Base-by-base conservation (phyloP, 2,329 filamentous ascomycete genomes). In the Cladorrhinum sp. region DNA sequence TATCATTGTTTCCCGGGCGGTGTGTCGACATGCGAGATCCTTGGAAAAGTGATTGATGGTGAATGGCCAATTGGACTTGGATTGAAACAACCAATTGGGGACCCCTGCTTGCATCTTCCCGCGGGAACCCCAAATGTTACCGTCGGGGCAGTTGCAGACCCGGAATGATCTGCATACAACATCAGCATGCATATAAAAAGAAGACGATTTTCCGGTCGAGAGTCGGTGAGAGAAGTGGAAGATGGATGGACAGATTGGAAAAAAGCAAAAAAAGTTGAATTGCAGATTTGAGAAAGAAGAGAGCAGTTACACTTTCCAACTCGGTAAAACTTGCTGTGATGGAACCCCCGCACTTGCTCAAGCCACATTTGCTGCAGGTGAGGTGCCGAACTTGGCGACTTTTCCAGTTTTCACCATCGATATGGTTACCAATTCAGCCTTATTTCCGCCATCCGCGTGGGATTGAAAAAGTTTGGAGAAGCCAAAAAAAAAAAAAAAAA, bases 101-200 rank as follows among this genome's bases (percentile, higher is more conserved):
- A 46, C 42, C 42, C 42, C 42, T 46, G 42, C 42, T 20, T 46
- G n/a, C 42, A 46, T 18, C 42, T 46, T 46, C n/a, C n/a, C n/a
- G 42, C 7, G 42, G 18, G 16, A 46, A 46, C 10, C 18, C 42
- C 16, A 18, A 46, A 46, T 54, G 42, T 10, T 46, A 36, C 52
- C 52, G 48, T 50, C 56, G 46, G n/a, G 56, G 42, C 56, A 28
- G 26, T 50, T 26, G 7, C 56, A 42, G 48, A 42, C 48, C 56
- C 56, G 48, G 56, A 52, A 50, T 58, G 56, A 58, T 58, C 56
- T 58, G 46, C 56, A 16, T 57, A 36, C 33, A 36, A 36, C 33
- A 36, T 36, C 8, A 36, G 8, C 33, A 20, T 46, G 18, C 42
- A 46, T 46, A 18, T 46, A 46, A 18, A 46, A 46, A 8, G 42